Evolutionary conservation across 2,329 filamentous ascomycete genomes (phyloP), one percentile per base, ranked within the genome.

Genomic region (Nemania sp.): DNA sequence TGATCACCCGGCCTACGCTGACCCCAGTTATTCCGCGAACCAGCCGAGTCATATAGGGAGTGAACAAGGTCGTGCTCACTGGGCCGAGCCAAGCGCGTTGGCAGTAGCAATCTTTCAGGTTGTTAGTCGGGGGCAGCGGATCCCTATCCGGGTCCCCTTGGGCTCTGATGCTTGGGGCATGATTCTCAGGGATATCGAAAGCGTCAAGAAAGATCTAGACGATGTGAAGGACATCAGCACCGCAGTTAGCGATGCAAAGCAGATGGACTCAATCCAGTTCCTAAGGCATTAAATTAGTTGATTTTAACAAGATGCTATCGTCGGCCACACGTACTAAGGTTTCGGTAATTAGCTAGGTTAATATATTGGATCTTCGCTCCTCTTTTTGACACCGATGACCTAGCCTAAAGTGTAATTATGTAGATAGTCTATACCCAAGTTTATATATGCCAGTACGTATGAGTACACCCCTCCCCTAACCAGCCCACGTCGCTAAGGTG

Each of bases 61-160:
- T 38, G 70, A 74, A 2, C 64, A 77, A 49, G 53, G 64, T n/a
- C 75, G 70, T 5, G 72, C 64, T n/a, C 64, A 69, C 8, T 81
- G 77, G 73, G 76, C 79, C 2, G 77, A 79, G 10, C 73, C 80
- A 2, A 74, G 74, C 24, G 72, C 67, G 11, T 72, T 84, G 1
- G 81, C 79, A 0, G 74, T 74, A n/a, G 78, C 78, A 7, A 77
- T 85, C 38, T 80, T 79, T 45, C 32, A 62, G 1, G 45, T 82
- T 26, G 79, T 79, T 0, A 79, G 73, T 45, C 72, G 76, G 0
- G 79, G 79, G 0, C 54, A 77, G 47, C 68, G 73, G 7, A 77
- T 84, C 20, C 82, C 83, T 2, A 71, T 85, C 43, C 77, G 82
- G 4, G 70, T 84, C 32, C 82, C 82, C 1, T 70, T 85, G 0